phyloP scores from a whole-genome alignment of 306 rosid genomes.

The Biancaea sappan region DNA sequence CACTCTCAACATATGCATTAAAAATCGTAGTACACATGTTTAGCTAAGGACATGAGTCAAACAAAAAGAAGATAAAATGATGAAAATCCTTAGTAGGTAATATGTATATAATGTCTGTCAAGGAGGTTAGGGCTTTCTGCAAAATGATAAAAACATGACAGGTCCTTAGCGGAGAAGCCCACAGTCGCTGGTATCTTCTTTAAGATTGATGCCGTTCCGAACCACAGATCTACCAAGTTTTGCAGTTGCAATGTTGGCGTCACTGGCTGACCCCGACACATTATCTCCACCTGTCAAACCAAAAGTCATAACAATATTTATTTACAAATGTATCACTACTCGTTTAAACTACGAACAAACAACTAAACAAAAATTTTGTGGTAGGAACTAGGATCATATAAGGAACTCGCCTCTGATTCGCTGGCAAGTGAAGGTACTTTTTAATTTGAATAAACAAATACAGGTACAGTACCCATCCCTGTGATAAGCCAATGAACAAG shows the following conservation, averaged over 20 bases:
- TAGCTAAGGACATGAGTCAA: too few species aligned
- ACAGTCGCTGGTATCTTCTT: conserved; percentile 71
- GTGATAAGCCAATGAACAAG: conserved; percentile 33
- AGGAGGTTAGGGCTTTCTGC: conserved; percentile 54
- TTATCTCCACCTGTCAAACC: conserved; percentile 65
- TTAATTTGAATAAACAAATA: conserved; percentile 79
- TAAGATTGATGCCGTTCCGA: conserved; percentile 64
- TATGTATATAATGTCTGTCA: conserved; percentile 34
- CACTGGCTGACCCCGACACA: conserved; percentile 80
- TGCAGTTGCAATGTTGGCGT: conserved; percentile 67
- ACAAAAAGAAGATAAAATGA: conserved; percentile 27
- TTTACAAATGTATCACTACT: not conserved
- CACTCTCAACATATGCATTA: not conserved
- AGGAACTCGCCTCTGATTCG: conserved; percentile 74
- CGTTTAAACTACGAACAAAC: too few species aligned
- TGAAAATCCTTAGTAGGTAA: conserved; percentile 23
- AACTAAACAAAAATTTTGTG: not conserved
- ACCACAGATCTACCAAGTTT: conserved; percentile 81
- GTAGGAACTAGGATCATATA: not conserved
- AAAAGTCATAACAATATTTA: not conserved
- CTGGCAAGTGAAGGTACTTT: conserved; percentile 77
- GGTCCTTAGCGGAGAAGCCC: conserved; percentile 91
- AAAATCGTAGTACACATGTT: not conserved
- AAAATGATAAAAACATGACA: conserved; percentile 84
- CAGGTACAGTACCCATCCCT: conserved; percentile 92